Evolutionary conservation across 495 filamentous ascomycete genomes (phyloP).

Genomic region (Neurospora sp.): DNA sequence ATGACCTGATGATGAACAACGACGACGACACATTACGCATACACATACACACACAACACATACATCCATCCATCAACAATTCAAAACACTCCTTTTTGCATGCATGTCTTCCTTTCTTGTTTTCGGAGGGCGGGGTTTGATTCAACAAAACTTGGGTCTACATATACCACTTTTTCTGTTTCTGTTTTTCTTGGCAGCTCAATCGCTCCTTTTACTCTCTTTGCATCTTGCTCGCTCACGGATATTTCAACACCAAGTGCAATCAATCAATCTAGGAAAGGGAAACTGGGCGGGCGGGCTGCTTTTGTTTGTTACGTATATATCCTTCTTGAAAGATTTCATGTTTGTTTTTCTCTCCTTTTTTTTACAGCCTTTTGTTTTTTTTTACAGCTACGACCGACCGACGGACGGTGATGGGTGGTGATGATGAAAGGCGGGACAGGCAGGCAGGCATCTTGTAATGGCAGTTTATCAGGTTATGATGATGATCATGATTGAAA

Average conservation of each 20-base stretch:
- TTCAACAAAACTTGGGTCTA: neutral
- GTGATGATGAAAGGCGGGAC: neutral
- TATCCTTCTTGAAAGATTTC: neutral
- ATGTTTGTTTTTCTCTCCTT: neutral
- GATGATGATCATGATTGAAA: neutral
- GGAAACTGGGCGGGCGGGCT: neutral
- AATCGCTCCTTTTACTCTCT: neutral
- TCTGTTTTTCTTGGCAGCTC: neutral
- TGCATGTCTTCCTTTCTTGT: neutral
- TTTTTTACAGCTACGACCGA: neutral
- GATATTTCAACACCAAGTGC: too few relatives aligned
- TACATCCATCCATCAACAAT: neutral
- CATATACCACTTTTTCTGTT: neutral
- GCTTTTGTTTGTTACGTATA: neutral
- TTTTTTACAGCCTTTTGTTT: neutral
- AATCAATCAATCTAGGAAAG: neutral
- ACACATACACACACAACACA: neutral
- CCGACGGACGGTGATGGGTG: neutral
- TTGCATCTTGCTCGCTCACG: too few relatives aligned
- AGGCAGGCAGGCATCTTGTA: neutral
- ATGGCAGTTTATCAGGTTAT: neutral
- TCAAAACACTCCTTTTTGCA: neutral
- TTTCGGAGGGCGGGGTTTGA: neutral
- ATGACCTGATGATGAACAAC: neutral
- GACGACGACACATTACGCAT: neutral